These are phyloP conservation scores for Metschnikowia rubicola DNA, from an alignment of 805 yeast genomes.

Conservation along the genomic window DNA sequence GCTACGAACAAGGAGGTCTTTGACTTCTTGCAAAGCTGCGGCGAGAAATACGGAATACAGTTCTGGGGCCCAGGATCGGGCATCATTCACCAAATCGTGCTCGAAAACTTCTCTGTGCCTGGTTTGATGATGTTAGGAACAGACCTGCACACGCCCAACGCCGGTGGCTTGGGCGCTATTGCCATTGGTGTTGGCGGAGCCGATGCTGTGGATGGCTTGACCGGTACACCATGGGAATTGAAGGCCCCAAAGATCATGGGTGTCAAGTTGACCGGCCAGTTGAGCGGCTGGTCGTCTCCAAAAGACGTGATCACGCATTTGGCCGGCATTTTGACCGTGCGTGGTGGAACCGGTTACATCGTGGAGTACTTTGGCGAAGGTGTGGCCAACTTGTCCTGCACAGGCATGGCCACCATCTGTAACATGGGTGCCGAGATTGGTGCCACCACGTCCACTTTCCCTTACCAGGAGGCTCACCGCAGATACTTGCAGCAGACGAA, in stretches of 20 bases:
- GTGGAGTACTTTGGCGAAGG: constrained; percentile 98
- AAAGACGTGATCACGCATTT: constrained; percentile 92
- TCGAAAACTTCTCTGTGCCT: constrained; percentile 95
- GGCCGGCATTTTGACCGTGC: constrained; percentile 90
- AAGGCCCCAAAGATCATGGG: constrained; percentile 96
- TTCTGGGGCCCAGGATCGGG: constrained; percentile 99
- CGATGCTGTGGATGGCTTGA: constrained; percentile 96
- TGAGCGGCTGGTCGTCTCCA: constrained; percentile 95
- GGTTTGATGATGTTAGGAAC: constrained; percentile 97
- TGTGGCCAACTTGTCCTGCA: constrained; percentile 81
- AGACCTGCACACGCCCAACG: constrained; percentile 98
- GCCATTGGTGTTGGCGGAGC: constrained; percentile 99
- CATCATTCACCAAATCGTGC: constrained; percentile 94
- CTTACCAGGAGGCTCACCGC: constrained; percentile 78
- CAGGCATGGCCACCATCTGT: constrained; percentile 99
- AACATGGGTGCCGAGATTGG: constrained; percentile 99
- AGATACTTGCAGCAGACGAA: constrained; percentile 81
- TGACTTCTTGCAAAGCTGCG: constrained; percentile 89
- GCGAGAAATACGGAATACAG: constrained; percentile 92
- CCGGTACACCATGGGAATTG: constrained; percentile 98
- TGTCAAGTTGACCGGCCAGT: constrained; percentile 84
- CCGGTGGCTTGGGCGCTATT: constrained; percentile 97
- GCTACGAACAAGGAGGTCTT: constrained; percentile 91
- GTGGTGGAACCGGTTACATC: constrained; percentile 97
- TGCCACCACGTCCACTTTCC: constrained; percentile 97